phyloP scores from a whole-genome alignment of 371 early-diverging fungal genomes.

The Smittium mucronatum region DNA sequence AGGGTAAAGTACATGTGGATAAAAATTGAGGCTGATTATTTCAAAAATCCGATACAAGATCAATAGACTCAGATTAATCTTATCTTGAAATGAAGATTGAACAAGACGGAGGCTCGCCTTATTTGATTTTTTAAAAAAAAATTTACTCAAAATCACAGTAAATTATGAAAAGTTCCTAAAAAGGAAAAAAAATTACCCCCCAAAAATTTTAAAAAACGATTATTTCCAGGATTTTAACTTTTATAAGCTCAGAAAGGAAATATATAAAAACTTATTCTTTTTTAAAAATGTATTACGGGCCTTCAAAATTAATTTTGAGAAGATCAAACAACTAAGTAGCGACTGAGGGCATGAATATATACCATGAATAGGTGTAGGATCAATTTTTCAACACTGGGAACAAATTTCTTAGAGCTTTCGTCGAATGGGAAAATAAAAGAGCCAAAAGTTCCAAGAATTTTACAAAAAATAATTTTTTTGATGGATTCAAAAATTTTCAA shows the following conservation, averaged over 20 bases:
- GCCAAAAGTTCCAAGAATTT: neutral
- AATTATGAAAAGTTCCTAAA: neutral
- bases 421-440: neutral
- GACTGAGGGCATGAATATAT: neutral
- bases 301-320: neutral
- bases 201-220: neutral
- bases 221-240: neutral
- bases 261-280: neutral
- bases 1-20: neutral
- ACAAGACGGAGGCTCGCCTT: neutral
- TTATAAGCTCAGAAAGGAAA: neutral
- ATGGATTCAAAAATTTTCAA: neutral
- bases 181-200: neutral
- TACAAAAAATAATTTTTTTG: neutral
- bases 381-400: neutral
- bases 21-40: neutral
- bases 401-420: neutral
- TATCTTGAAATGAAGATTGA: neutral
- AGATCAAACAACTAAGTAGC: neutral
- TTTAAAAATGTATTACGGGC: neutral
- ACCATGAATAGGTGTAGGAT: neutral
- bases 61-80: neutral
- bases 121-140: neutral
- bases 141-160: too few relatives aligned
- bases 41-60: neutral